Conservation (phyloP, 2,329 filamentous ascomycete genomes). For the Trematosphaeria pertusa region DNA sequence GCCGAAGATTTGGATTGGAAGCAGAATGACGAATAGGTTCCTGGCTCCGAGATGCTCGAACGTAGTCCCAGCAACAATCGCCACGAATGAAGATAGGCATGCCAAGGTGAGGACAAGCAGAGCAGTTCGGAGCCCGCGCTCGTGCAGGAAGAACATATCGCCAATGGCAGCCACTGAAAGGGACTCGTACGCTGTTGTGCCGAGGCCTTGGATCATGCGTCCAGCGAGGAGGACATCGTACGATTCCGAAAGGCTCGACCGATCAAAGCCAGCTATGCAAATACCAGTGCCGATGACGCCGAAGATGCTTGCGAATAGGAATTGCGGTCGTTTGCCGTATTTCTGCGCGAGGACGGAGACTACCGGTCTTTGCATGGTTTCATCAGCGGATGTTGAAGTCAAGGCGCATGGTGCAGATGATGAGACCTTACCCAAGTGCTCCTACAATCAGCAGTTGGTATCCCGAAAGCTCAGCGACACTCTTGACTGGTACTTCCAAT, state of each 20-base stretch:
- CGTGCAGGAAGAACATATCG: conserved; percentile 45
- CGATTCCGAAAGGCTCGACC: conserved; percentile 21
- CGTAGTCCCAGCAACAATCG: conserved; percentile 36
- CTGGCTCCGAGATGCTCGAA: conserved; percentile 35
- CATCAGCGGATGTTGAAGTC: neutral
- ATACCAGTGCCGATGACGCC: conserved; percentile 41
- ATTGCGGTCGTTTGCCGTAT: conserved; percentile 45
- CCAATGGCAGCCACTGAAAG: conserved; percentile 42
- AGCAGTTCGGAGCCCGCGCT: conserved; percentile 38
- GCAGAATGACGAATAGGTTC: conserved; percentile 37
- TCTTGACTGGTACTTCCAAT: conserved; percentile 32
- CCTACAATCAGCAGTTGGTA: conserved; percentile 32
- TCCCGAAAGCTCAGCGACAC: conserved; percentile 29
- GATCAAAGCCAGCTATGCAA: conserved; percentile 37
- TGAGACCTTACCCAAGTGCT: conserved; percentile 25
- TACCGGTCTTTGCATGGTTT: conserved; percentile 18
- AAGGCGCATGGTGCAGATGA: neutral
- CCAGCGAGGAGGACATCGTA: conserved; percentile 44
- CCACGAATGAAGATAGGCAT: conserved; percentile 37
- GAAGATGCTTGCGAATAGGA: conserved; percentile 39
- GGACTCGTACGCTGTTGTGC: conserved; percentile 43
- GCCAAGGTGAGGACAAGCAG: conserved; percentile 40
- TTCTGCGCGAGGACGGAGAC: conserved; percentile 45
- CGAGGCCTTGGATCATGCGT: conserved; percentile 41
- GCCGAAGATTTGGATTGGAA: conserved; percentile 37